Percentiles rank a stretch among this genome's conserved stretches.
Conservation (phyloP, 148 eudicot genomes). For the Silene conica region DNA sequence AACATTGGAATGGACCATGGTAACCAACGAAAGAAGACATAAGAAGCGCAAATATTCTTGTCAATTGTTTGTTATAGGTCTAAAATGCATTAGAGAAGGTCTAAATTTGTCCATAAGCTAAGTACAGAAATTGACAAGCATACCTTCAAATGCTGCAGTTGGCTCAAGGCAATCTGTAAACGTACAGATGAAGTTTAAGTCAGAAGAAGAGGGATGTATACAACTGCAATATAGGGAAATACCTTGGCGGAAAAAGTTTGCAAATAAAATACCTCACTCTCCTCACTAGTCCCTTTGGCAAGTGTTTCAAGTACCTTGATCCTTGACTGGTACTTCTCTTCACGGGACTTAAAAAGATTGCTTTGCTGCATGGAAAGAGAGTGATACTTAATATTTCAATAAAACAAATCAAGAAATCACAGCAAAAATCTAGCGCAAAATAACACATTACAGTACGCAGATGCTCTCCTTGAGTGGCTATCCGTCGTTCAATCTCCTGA, state of each 20-base stretch:
- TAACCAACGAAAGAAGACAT: background rate
- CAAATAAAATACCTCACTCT: slow-evolving; percentile 55
- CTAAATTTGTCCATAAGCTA: background rate
- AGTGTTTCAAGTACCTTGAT: slow-evolving; percentile 87
- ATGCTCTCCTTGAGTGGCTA: slow-evolving; percentile 90
- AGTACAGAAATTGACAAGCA: too few species aligned
- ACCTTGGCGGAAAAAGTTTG: background rate
- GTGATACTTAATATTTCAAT: background rate
- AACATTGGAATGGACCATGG: background rate
- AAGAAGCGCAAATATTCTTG: background rate
- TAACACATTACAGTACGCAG: slow-evolving; percentile 62
- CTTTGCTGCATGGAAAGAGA: slow-evolving; percentile 55
- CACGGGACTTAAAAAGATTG: slow-evolving; percentile 77
- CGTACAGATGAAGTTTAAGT: slow-evolving; percentile 10
- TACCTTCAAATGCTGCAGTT: slow-evolving; percentile 78
- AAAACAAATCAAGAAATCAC: background rate
- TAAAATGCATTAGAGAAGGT: background rate
- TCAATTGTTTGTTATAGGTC: background rate
- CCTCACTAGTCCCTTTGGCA: slow-evolving; percentile 75
- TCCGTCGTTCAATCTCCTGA: slow-evolving; percentile 90
- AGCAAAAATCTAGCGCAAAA: background rate
- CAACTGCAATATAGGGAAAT: background rate
- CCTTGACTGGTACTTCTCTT: slow-evolving; percentile 86
- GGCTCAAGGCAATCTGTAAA: slow-evolving; percentile 63
- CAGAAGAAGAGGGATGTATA: background rate